Evolutionary conservation across 2,329 filamentous ascomycete species (phyloP).

Genomic region (Cordyceps cateniannulata): DNA sequence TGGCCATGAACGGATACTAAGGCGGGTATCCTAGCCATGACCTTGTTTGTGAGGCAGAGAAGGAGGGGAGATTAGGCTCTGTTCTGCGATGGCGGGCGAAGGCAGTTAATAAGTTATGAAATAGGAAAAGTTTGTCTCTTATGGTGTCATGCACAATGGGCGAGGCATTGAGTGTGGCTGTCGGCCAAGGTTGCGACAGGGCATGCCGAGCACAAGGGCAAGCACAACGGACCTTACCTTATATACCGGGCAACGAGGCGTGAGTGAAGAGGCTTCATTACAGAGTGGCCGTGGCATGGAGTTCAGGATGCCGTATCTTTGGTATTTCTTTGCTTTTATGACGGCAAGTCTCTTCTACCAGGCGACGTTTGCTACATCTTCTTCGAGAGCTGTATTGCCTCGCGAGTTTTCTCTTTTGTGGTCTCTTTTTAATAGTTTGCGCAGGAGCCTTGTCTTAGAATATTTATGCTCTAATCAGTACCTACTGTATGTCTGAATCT

Average conservation of each 20-base stretch:
- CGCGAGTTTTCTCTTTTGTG: constrained; percentile 9
- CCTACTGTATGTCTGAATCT: neutral
- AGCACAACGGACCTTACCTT: neutral
- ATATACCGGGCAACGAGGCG: neutral
- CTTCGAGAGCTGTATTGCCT: neutral
- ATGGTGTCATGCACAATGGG: constrained; percentile 6
- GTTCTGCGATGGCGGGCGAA: neutral
- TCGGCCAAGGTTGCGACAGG: neutral
- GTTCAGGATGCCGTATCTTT: neutral
- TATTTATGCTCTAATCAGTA: constrained; percentile 11
- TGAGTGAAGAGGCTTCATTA: neutral
- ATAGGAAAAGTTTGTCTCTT: constrained; percentile 9
- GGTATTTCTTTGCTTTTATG: constrained; percentile 6
- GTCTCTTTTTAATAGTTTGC: constrained; percentile 12
- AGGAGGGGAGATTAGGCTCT: neutral
- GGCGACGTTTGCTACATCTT: constrained; percentile 9
- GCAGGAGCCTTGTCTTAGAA: constrained; percentile 13
- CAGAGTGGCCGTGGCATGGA: neutral
- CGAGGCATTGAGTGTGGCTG: neutral
- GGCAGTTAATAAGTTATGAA: constrained; percentile 10
- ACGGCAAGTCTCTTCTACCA: neutral
- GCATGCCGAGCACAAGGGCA: neutral
- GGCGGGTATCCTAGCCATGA: constrained; percentile 1
- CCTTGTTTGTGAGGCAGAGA: neutral
- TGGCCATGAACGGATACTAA: constrained; percentile 99